Conservation (phyloP, 2,329 filamentous ascomycete species). For the Onygenales sp. region DNA sequence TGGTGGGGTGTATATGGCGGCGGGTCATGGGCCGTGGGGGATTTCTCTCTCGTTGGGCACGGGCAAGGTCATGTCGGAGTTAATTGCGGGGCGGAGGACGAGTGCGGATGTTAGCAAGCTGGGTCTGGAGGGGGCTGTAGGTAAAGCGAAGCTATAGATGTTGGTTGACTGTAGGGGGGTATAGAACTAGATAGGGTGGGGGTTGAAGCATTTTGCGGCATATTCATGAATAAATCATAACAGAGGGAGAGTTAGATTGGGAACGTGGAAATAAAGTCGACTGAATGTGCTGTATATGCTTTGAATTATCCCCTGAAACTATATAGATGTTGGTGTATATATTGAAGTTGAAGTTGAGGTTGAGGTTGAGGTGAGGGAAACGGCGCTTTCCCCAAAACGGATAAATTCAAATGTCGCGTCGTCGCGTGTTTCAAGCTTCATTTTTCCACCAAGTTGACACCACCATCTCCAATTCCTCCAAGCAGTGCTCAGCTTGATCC, state of each 20-base stretch:
- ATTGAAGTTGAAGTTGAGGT: neutral
- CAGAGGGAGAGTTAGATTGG: too few relatives aligned
- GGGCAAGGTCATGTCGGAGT: constrained; percentile 60
- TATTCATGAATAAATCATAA: too few relatives aligned
- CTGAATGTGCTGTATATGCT: too few relatives aligned
- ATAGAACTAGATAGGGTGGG: neutral
- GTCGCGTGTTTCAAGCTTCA: neutral
- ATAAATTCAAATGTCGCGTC: neutral
- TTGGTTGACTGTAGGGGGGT: neutral
- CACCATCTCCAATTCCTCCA: neutral
- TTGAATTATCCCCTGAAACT: neutral
- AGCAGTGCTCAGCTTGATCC: too few relatives aligned
- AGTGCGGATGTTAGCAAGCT: constrained; percentile 53
- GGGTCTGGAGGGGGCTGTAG: constrained; percentile 19
- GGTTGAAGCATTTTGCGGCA: too few relatives aligned
- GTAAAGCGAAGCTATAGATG: constrained; percentile 1
- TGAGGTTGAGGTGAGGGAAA: neutral
- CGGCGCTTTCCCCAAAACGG: neutral
- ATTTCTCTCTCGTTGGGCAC: constrained; percentile 57
- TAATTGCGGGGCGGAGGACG: constrained; percentile 50
- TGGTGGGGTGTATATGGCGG: constrained; percentile 59
- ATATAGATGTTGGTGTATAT: neutral
- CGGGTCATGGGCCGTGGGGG: constrained; percentile 71
- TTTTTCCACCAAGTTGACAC: neutral
- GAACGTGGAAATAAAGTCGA: too few relatives aligned